A percentile compares a stretch with the other conserved stretches of the same genome.
phyloP scores from a whole-genome alignment of 371 early-diverging fungal species.

The Apophysomyces variabilis region DNA sequence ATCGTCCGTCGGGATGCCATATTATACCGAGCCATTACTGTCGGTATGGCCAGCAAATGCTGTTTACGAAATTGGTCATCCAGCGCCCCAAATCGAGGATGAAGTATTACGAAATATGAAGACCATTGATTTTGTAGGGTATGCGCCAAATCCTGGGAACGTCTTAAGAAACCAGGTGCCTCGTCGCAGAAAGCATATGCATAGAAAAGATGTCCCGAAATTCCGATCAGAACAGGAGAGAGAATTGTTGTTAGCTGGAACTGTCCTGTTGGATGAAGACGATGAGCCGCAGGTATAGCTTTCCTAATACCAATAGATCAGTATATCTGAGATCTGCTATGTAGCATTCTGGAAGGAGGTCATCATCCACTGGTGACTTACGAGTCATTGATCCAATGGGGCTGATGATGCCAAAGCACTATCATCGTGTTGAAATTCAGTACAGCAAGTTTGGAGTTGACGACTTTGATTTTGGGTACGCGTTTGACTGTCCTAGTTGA shows the following conservation, averaged over 20 bases:
- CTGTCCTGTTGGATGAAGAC: conserved; percentile 33
- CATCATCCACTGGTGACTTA: conserved; percentile 47
- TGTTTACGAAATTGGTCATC: conserved; percentile 69
- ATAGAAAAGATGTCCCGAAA: conserved; percentile 70
- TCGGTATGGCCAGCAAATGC: conserved; percentile 75
- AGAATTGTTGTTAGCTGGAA: conserved; percentile 58
- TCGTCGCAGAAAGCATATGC: conserved; percentile 42
- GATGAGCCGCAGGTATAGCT: conserved; percentile 23
- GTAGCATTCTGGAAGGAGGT: conserved; percentile 37
- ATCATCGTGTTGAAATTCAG: conserved; percentile 82
- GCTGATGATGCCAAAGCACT: conserved; percentile 65
- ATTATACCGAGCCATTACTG: conserved; percentile 74
- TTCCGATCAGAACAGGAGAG: conserved; percentile 86
- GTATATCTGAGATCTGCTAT: neutral
- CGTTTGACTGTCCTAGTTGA: neutral
- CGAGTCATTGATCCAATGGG: conserved; percentile 38
- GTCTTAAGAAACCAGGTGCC: conserved; percentile 78
- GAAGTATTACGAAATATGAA: conserved; percentile 79
- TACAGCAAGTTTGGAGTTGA: conserved; percentile 93
- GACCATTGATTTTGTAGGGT: conserved; percentile 90
- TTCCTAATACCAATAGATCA: neutral
- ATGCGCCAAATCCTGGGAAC: conserved; percentile 84
- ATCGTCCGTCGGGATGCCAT: conserved; percentile 80
- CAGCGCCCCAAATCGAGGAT: conserved; percentile 72
- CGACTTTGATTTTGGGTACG: conserved; percentile 94